A percentile compares a stretch with the other conserved stretches of the same genome.
Conservation (phyloP, 768 basidiomycete species). For the button mushroom (Agaricus bisporus) region DNA sequence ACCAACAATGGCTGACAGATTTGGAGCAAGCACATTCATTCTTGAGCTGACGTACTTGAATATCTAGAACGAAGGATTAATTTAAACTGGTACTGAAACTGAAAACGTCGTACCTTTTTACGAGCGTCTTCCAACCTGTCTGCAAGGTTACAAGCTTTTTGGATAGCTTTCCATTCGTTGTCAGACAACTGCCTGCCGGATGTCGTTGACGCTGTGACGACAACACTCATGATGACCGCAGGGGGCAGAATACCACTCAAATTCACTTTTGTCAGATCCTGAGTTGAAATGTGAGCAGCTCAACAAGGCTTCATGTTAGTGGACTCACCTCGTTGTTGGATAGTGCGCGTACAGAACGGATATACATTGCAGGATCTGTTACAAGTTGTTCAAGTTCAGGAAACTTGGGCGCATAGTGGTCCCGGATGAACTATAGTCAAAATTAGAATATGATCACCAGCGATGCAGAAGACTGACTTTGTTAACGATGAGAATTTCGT, state of each 20-base stretch:
- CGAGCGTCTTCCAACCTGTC: conserved; percentile 84
- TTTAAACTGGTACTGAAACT: neutral
- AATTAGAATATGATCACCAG: conserved; percentile 9
- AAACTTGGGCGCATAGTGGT: conserved; percentile 93
- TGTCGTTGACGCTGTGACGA: conserved; percentile 91
- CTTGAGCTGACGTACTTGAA: conserved; percentile 99
- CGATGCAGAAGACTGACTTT: conserved; percentile 47
- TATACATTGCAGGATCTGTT: conserved; percentile 86
- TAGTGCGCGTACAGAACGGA: conserved; percentile 82
- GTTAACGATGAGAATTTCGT: conserved; percentile 94
- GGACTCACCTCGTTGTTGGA: conserved; percentile 72
- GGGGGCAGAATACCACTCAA: conserved; percentile 75
- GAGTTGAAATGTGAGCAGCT: conserved; percentile 8
- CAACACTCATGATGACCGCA: conserved; percentile 92
- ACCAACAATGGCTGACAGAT: conserved; percentile 97
- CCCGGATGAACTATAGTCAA: conserved; percentile 79
- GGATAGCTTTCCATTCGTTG: conserved; percentile 72
- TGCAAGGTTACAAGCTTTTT: conserved; percentile 84
- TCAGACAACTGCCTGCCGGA: conserved; percentile 67
- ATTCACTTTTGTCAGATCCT: conserved; percentile 87
- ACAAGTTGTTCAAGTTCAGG: conserved; percentile 97
- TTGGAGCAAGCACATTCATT: conserved; percentile 98
- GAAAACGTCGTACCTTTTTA: conserved; percentile 54
- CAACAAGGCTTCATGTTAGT: neutral
- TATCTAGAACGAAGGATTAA: conserved; percentile 47